Evolutionary conservation across 2,329 filamentous ascomycete species (phyloP).

Genomic region (Ustulina deusta): DNA sequence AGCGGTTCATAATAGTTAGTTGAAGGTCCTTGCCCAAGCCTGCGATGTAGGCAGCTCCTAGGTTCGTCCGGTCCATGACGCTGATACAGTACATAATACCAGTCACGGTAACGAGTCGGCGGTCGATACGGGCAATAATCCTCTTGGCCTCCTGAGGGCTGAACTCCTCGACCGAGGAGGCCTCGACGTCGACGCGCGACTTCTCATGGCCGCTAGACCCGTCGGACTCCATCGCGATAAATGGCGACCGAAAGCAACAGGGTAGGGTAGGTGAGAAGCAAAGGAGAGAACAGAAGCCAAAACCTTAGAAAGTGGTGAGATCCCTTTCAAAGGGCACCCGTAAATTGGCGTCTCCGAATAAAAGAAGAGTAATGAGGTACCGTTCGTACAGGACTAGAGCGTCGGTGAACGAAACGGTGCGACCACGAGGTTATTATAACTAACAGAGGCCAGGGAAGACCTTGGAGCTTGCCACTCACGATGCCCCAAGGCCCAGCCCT

Average conservation of each 20-base stretch:
- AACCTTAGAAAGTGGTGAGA: constrained; percentile 26
- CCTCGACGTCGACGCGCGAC: constrained; percentile 38
- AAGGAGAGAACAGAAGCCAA: constrained; percentile 1
- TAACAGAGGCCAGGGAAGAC: background rate
- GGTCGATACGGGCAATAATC: constrained; percentile 78
- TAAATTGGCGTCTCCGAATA: constrained; percentile 24
- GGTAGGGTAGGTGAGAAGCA: background rate
- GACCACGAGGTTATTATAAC: constrained; percentile 36
- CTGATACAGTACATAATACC: constrained; percentile 79
- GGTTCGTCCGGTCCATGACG: constrained; percentile 83
- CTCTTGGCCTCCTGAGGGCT: constrained; percentile 71
- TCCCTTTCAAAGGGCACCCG: constrained; percentile 35
- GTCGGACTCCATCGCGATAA: constrained; percentile 35
- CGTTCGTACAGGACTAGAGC: constrained; percentile 1
- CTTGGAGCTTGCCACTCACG: constrained; percentile 15
- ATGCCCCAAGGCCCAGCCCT: background rate
- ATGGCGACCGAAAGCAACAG: background rate
- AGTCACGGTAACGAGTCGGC: constrained; percentile 70
- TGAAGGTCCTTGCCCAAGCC: constrained; percentile 66
- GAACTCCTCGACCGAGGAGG: constrained; percentile 57
- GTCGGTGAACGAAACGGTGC: constrained; percentile 25
- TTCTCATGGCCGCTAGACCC: constrained; percentile 38
- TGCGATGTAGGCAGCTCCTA: constrained; percentile 77
- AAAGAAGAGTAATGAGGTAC: constrained; percentile 26
- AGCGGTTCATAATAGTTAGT: constrained; percentile 57